Base-by-base conservation (phyloP, 352 stramenopile species). In the Pythium phragmiticola region DNA sequence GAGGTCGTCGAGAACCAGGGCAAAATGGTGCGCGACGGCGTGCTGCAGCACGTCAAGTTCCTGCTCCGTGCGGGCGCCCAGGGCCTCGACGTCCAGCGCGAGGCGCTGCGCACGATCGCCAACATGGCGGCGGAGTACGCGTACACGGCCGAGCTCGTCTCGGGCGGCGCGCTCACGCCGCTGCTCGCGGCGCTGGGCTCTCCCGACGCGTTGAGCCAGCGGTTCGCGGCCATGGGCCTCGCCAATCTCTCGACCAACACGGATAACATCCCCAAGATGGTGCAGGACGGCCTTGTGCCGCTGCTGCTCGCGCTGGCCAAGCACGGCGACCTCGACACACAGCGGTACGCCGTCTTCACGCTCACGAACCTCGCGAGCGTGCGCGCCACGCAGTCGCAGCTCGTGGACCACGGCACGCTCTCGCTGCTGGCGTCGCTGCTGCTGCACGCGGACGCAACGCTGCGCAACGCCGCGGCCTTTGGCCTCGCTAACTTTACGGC, bases 41-140 rank as follows among this genome's bases (percentile, higher is more conserved):
- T 98, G 28, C 70, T 99, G 49, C 96, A 98, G 63, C 95, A 99
- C 72, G 82, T 98, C 19, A 98, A 98, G 76, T 98, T 97, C 60
- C 86, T 98, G 8, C 70, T 98, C 55, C 79, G 93, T 8, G 50
- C 57, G 3, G 53, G 51, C 0, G 57, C 46, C 28, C 98, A 98
- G 66, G 95, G 75, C 53, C 80, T 97, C 61, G 90, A 97, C 50
- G 92, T 98, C 6, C 89, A 98, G 70, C 87, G 96, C 36, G 96
- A 99, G 71, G 95, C 92, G 11, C 75, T 98, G 34, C 84, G 96
- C 21, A 84, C 92, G 7, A 91, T 99, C 64, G 96, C 89, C 49
- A 99, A 99, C 74, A 94, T 99, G 73, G 96, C 93, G 11, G 95
- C 95, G 17, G 94, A 98, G 71, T 98, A 96, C 60, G 86, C 94